Percentiles rank a stretch among this genome's conserved stretches.
These are phyloP conservation scores for Penicillium odoratum DNA, from an alignment of 495 filamentous ascomycete species.

Conservation along the genomic window DNA sequence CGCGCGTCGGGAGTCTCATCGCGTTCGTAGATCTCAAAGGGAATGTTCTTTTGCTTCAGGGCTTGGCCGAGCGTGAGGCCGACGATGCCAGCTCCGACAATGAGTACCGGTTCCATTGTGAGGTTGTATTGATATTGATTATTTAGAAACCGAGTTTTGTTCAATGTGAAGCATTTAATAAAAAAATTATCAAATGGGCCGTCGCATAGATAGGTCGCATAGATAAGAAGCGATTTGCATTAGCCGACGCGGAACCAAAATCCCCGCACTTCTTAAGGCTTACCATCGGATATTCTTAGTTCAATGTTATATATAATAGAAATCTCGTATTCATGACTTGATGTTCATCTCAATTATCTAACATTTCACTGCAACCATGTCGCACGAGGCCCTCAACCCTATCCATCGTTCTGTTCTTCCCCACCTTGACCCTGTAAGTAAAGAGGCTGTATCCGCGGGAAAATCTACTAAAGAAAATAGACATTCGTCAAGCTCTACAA, in stretches of 20 bases:
- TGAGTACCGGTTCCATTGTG: conserved; percentile 41
- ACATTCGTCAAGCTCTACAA: conserved; percentile 32
- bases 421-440: conserved; percentile 23
- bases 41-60: conserved; percentile 41
- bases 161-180: not conserved
- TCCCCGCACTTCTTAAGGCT: no score
- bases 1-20: conserved; percentile 44
- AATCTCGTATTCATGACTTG: not conserved
- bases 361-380: conserved; percentile 10
- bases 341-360: not conserved
- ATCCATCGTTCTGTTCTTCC: conserved; percentile 31
- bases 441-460: no score
- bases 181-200: no score
- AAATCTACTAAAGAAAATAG: no score
- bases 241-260: no score
- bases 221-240: no score
- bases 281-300: no score
- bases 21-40: conserved; percentile 56
- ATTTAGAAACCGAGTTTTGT: conserved; percentile 11
- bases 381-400: conserved; percentile 34
- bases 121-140: not conserved
- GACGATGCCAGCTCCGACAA: conserved; percentile 58
- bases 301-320: not conserved
- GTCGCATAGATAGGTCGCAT: no score
- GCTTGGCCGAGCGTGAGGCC: conserved; percentile 58